These are phyloP conservation scores for Sporothrix protearum DNA, from an alignment of 2,329 filamentous ascomycete species.

Conservation along the genomic window DNA sequence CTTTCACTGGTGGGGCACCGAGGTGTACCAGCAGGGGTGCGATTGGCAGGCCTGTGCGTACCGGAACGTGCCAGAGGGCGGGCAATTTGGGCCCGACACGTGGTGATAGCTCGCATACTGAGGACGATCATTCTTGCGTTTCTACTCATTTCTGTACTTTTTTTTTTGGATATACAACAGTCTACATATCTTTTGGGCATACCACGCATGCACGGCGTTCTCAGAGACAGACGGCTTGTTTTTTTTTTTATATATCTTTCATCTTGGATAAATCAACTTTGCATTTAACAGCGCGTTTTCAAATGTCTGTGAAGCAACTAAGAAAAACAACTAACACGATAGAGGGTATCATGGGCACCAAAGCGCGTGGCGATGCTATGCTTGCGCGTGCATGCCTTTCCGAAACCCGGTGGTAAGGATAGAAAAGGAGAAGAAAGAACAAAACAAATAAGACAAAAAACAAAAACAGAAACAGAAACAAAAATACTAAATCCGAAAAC, in stretches of 20 bases:
- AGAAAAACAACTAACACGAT: neutral
- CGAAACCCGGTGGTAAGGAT: no score
- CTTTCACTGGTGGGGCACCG: slow-evolving; percentile 86
- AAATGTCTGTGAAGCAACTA: neutral
- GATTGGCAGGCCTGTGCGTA: slow-evolving; percentile 81
- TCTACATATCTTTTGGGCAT: neutral
- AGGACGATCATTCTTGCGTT: neutral
- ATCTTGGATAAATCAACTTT: neutral
- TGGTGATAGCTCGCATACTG: slow-evolving; percentile 44
- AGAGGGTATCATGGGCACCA: neutral
- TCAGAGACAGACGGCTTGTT: neutral
- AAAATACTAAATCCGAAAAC: neutral
- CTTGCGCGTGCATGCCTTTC: no score
- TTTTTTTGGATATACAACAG: neutral
- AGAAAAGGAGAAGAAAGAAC: neutral
- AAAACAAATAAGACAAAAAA: neutral
- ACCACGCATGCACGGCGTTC: neutral
- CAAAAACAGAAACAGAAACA: neutral
- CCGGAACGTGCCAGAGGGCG: slow-evolving; percentile 58
- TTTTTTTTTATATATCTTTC: neutral
- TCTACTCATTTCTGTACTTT: neutral
- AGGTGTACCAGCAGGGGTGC: slow-evolving; percentile 78
- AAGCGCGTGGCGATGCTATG: neutral
- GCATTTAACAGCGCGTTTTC: neutral
- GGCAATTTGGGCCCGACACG: slow-evolving; percentile 61